Evolutionary conservation across 352 stramenopile genomes (phyloP), one percentile per base, ranked within the genome.

Genomic region (Elongisporangium prolatum): DNA sequence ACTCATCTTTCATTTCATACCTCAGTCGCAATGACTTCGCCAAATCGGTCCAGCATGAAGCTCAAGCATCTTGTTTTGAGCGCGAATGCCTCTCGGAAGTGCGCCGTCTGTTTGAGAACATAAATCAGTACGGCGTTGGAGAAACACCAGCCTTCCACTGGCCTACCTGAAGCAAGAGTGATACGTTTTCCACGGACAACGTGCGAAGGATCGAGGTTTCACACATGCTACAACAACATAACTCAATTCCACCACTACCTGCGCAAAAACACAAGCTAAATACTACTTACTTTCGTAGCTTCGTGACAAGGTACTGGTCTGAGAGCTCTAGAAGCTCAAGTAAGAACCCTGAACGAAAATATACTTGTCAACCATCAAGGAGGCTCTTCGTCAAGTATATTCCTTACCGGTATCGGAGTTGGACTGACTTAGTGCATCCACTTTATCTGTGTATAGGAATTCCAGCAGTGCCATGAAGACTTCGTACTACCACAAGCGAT

Each of bases 391-490:
- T 34, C 25, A 37, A 6, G 2, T 21, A 48, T 16, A 18, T 11
- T 17, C 24, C 59, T 17, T 54, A 90, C 80, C 77, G 56, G 77
- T 66, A 48, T 71, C 72, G 28, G 81, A 6, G 50, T 79, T 70
- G 0, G 54, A 49, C 50, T 60, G 61, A 34, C 61, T 18, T 6
- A 95, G 63, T 6, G 62, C 66, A 2, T 52, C 52, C 2, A 95
- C 86, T 62, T 90, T 69, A 50, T 96, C 89, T 14, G 88, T 95
- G 68, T 97, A 97, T 6, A 97, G 64, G 57, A 89, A 97, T 61
- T 96, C 88, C 48, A 97, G 76, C 49, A 97, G 68, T 21, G 81
- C 80, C 21, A 84, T 61, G 54, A 97, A 95, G 6, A 83, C 86
- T 25, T 85, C 74, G 52, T 90, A 80, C 80, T 96, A 34, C 18